Evolutionary conservation across 2,329 filamentous ascomycete genomes (phyloP).

Genomic region (Bipolaris cookei): DNA sequence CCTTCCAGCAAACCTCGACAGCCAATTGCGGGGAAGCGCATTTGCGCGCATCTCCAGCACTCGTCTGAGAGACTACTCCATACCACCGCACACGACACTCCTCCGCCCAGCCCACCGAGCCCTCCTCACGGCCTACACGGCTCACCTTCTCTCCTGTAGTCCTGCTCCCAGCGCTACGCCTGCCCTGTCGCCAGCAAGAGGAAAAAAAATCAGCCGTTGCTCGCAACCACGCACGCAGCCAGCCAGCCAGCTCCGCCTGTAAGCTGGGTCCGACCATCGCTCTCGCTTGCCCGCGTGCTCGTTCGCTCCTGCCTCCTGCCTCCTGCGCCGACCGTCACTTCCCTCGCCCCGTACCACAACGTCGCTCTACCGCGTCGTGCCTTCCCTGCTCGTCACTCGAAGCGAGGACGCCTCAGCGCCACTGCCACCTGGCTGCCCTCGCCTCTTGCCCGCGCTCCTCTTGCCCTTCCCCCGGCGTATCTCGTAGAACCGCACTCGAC

Average conservation of each 20-base stretch:
- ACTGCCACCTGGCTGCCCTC: conserved; percentile 12
- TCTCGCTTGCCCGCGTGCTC: not conserved
- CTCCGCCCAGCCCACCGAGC: conserved; percentile 12
- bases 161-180: conserved; percentile 6
- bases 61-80: not conserved
- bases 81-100: conserved; percentile 21
- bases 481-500: conserved; percentile 16
- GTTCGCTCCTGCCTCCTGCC: conserved; percentile 8
- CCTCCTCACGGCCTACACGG: conserved; percentile 7
- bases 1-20: conserved; percentile 28
- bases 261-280: not conserved
- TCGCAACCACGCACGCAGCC: not conserved
- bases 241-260: not conserved
- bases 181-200: not conserved
- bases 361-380: conserved; percentile 32
- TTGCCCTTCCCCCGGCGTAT: conserved; percentile 14
- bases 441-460: conserved; percentile 1
- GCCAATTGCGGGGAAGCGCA: conserved; percentile 39
- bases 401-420: conserved; percentile 19
- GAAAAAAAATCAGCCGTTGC: too few species aligned
- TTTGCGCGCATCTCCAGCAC: conserved; percentile 25
- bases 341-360: conserved; percentile 15
- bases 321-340: conserved; percentile 11
- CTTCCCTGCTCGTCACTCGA: conserved; percentile 22
- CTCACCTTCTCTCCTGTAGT: conserved; percentile 4